Conservation (phyloP, 179 eudicot genomes). For the Dionaea muscipula region DNA sequence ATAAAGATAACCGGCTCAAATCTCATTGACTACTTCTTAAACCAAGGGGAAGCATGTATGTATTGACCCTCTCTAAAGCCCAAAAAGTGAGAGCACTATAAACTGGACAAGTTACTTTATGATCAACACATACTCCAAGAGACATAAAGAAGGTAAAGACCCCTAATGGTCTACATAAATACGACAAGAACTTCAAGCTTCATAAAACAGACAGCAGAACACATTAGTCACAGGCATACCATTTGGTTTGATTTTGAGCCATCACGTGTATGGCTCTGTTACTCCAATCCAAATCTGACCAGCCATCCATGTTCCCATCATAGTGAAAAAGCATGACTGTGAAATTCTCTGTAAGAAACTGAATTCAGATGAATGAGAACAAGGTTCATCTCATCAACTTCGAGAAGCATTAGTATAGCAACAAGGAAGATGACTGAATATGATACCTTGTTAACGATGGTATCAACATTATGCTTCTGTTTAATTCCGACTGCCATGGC, state of each 20-base stretch:
- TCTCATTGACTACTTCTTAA: too few species aligned
- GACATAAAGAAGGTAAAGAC: too few species aligned
- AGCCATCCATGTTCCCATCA: conserved; percentile 67
- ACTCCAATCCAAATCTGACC: conserved; percentile 83
- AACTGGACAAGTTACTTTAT: too few species aligned
- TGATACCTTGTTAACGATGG: conserved; percentile 62
- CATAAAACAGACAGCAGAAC: not conserved
- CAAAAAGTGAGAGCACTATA: too few species aligned
- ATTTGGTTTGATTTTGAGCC: conserved; percentile 85
- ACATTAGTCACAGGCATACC: conserved; percentile 26
- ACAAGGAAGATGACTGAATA: not conserved
- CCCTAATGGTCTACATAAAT: not conserved
- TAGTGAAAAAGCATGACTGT: conserved; percentile 71
- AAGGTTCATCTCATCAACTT: not conserved
- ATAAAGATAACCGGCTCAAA: too few species aligned
- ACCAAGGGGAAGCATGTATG: too few species aligned
- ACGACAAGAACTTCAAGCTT: not conserved
- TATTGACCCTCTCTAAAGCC: too few species aligned
- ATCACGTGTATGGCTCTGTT: conserved; percentile 61
- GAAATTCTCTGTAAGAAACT: conserved; percentile 84
- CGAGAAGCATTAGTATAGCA: not conserved
- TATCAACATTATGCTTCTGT: conserved; percentile 68
- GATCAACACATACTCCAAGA: too few species aligned
- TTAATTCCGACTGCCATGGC: conserved; percentile 87
- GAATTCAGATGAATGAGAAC: conserved; percentile 21